Base-by-base conservation (phyloP, 2,329 filamentous ascomycete genomes). In the Penicillium crustosum region DNA sequence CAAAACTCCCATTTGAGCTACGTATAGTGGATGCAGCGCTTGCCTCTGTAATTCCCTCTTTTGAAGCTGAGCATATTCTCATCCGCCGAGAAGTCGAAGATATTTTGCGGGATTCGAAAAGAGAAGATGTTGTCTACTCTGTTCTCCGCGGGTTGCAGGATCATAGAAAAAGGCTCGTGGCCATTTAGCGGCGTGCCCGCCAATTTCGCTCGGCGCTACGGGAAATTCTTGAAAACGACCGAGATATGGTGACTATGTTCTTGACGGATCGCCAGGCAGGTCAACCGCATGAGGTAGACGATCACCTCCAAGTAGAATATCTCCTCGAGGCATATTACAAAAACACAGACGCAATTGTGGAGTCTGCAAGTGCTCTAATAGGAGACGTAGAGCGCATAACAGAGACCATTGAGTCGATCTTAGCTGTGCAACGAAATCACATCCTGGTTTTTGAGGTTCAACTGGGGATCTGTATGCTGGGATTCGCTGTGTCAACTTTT, bases 251-350 rank as follows among this genome's bases (percentile, higher is more conserved):
- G 3, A 66, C 61, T 17, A 73, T 76, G 71, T 72, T 75, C 56
- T 64, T 76, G 17, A 67, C 68, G 1, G 74, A 76, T 58, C 67
- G 64, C 12, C 53, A 49, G 23, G 61, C 64, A 0, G 74, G 73
- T 8, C 64, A 61, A 7, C 66, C 67, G 4, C 73, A 74, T 60
- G 55, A 49, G 0, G 54, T 64, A 8, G 57, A 65, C 4, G 72
- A 76, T 45, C 73, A 76, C 38, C 71, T 72, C 54, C 70, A 73
- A 47, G 73, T 73, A 31, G 74, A 76, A 62, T 75, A 75, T 53
- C 58, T 76, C 43, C 63, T 75, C 3, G 73, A 76, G 44, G 71
- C 73, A 15, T 75, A 75, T 58, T 72, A 70, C 55, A 75, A 73
- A 49, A 70, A 69, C 5, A 67, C 66, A 8, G 73, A 75, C 44